Evolutionary conservation across 202 grass and related monocot genomes (phyloP).

Genomic region (Hordeum pubiflorum): DNA sequence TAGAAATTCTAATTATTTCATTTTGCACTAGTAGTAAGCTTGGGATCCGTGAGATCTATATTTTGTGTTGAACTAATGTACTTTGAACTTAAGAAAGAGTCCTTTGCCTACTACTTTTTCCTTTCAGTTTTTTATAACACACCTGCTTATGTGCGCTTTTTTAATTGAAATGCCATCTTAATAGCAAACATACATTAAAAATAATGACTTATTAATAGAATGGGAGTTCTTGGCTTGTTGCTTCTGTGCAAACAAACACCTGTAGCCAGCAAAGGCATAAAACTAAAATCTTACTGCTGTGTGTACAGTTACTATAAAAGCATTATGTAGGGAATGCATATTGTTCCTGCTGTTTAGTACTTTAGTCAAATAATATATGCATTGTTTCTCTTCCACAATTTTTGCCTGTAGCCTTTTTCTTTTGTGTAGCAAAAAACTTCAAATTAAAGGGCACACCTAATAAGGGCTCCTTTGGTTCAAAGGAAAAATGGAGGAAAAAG

Average conservation of each 20-base stretch:
- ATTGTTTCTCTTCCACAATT: background rate
- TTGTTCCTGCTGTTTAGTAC: background rate
- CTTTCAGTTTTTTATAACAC: background rate
- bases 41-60: conserved; percentile 12
- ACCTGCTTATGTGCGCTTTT: background rate
- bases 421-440: background rate
- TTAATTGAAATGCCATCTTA: background rate
- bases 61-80: background rate
- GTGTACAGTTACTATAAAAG: background rate
- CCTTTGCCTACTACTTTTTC: background rate
- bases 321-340: background rate
- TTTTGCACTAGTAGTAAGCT: conserved; percentile 1
- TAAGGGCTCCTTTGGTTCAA: background rate
- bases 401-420: background rate
- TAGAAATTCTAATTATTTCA: conserved; percentile 9
- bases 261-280: background rate
- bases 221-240: background rate
- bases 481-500: too few species aligned
- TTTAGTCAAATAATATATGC: conserved; percentile 5
- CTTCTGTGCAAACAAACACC: background rate
- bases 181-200: background rate
- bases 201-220: background rate
- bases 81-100: background rate
- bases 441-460: background rate
- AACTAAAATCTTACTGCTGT: background rate